A percentile compares a stretch with the other conserved stretches of the same genome.
Conservation (phyloP, 805 yeast genomes). For the Priceomyces castillae region DNA sequence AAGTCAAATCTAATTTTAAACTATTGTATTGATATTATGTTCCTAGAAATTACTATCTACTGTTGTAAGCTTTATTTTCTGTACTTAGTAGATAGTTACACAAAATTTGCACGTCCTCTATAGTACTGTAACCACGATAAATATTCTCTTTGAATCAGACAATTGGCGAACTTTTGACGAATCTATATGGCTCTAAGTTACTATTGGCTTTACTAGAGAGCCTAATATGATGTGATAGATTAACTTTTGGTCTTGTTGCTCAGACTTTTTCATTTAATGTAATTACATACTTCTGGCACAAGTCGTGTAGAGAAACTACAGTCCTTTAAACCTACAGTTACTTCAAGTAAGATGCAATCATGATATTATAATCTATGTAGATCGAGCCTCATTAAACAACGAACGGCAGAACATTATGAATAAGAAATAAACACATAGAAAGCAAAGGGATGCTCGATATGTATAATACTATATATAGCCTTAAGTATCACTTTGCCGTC, state of each 20-base stretch:
- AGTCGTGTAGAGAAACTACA: neutral
- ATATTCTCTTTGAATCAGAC: too few relatives aligned
- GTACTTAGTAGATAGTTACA: neutral
- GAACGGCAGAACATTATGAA: constrained; percentile 5
- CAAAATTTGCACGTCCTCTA: neutral
- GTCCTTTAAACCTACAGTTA: neutral
- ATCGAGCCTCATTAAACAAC: constrained; percentile 3
- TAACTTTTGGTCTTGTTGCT: too few relatives aligned
- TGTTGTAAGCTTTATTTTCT: neutral
- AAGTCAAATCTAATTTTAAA: neutral
- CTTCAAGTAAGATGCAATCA: constrained; percentile 9
- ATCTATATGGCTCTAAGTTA: too few relatives aligned
- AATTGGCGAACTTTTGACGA: too few relatives aligned
- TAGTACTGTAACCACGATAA: too few relatives aligned
- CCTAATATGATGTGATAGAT: too few relatives aligned
- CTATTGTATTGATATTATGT: neutral
- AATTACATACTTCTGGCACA: neutral
- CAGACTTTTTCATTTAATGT: too few relatives aligned
- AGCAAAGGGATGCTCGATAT: constrained; percentile 3
- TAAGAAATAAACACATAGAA: neutral
- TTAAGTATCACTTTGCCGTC: neutral
- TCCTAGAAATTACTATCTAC: neutral
- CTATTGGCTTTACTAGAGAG: too few relatives aligned
- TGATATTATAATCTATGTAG: constrained; percentile 11
- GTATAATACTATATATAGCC: constrained; percentile 3